These are phyloP conservation scores for Aspergillus sergii DNA, from an alignment of 2,329 filamentous ascomycete species.

Conservation along the genomic window DNA sequence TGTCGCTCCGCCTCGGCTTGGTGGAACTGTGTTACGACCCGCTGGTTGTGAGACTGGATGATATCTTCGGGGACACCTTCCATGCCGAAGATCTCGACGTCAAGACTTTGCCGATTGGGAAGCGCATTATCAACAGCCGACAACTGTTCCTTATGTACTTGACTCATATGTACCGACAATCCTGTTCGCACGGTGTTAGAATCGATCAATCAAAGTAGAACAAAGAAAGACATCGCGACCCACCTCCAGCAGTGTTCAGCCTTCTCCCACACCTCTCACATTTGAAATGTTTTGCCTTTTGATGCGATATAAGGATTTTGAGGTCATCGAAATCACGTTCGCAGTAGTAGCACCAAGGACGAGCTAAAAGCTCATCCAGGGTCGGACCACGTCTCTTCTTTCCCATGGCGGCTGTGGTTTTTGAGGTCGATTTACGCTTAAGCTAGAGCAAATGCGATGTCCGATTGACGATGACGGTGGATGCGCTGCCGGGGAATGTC, in stretches of 20 bases:
- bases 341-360: constrained; percentile 99
- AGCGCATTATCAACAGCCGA: constrained; percentile 89
- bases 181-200: constrained; percentile 54
- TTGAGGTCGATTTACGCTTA: not conserved
- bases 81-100: constrained; percentile 98
- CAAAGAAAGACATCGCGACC: constrained; percentile 29
- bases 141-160: constrained; percentile 95
- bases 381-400: constrained; percentile 90
- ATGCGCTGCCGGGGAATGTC: not conserved
- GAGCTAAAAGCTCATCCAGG: constrained; percentile 81
- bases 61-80: constrained; percentile 91
- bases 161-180: constrained; percentile 94
- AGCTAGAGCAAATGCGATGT: not conserved
- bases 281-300: constrained; percentile 99
- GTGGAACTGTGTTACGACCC: constrained; percentile 83
- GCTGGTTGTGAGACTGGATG: constrained; percentile 78
- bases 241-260: constrained; percentile 92
- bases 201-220: not conserved
- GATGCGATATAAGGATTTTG: constrained; percentile 94
- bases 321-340: constrained; percentile 97
- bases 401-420: constrained; percentile 60
- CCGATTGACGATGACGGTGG: not conserved
- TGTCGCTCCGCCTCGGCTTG: constrained; percentile 81
- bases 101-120: constrained; percentile 78
- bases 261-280: constrained; percentile 87